Base-by-base conservation (phyloP, 2,329 filamentous ascomycete genomes). In the Neophaeococcomyces mojaviensis region DNA sequence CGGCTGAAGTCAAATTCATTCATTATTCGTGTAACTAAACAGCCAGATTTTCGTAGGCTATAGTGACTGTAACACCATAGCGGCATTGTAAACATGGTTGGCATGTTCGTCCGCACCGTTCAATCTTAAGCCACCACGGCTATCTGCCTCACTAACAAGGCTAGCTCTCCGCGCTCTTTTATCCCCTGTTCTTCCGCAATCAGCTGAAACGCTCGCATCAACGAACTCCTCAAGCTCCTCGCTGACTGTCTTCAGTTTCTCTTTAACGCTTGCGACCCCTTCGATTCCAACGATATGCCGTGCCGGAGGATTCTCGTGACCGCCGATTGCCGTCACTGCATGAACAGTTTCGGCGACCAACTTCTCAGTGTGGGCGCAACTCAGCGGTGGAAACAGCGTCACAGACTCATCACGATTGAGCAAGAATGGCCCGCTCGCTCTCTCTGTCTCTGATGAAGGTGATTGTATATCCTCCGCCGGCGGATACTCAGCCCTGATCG, bases 201-300 rank as follows among this genome's bases (percentile, higher is more conserved):
- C 89, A 13, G 92, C 88, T 0, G 86, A 83, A 54, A 84, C 74
- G 59, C 88, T 96, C 20, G 88, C 84, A 58, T 94, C 88, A 22
- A 95, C 84, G 65, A 97, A 97, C 56, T 97, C 92, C 64, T 97
- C 92, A 47, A 97, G 69, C 68, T 97, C 92, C 63, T 97, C 89
- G 52, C 88, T 94, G 2, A 96, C 87, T 2, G 88, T 96, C 70
- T 94, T 95, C 46, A 98, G 70, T 68, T 97, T 97, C 68, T 97
- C 92, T 64, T 90, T 94, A 32, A 97, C 90, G 33, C 86, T 86
- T 4, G 80, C 76, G 10, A 90, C 84, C 1, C 87, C 90, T 64
- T 97, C 92, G 45, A 84, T 80, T 0, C 92, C 90, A 2, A 97
- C 89, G 58, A 97, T 96, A 62, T 97, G 90, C 26, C 92, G 75